Conservation (phyloP, 2,329 filamentous ascomycete species). For the Talaromyces pinophilus region DNA sequence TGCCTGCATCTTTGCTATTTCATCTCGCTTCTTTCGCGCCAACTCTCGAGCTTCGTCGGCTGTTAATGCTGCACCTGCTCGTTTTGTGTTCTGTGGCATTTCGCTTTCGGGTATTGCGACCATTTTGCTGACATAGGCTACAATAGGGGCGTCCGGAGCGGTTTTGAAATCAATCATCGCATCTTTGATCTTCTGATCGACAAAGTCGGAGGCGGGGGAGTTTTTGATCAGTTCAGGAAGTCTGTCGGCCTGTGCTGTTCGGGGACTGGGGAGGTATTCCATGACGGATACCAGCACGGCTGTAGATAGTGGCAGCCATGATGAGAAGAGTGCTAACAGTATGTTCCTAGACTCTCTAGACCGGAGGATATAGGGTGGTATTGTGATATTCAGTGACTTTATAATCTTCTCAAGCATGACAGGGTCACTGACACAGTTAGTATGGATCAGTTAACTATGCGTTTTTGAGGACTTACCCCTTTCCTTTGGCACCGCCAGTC, state of each 20-base stretch:
- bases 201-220: constrained; percentile 73
- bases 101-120: constrained; percentile 92
- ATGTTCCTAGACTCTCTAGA: constrained; percentile 82
- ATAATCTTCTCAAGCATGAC: constrained; percentile 88
- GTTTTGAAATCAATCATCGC: constrained; percentile 81
- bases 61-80: constrained; percentile 69
- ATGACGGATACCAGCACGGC: constrained; percentile 91
- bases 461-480: constrained; percentile 60
- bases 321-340: constrained; percentile 80
- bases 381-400: constrained; percentile 80
- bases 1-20: constrained; percentile 78
- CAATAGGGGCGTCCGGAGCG: constrained; percentile 70
- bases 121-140: constrained; percentile 98
- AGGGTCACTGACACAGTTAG: constrained; percentile 63
- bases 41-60: constrained; percentile 88
- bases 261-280: constrained; percentile 86
- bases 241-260: constrained; percentile 73
- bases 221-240: constrained; percentile 76
- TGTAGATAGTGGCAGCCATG: constrained; percentile 90
- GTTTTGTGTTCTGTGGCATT: constrained; percentile 76
- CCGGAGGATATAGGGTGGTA: constrained; percentile 80
- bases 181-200: constrained; percentile 69
- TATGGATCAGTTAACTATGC: constrained; percentile 25
- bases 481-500: constrained; percentile 75
- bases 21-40: constrained; percentile 82